Evolutionary conservation across 768 basidiomycete genomes (phyloP), one percentile per base, ranked within the genome.

Genomic region (Tylopilus balloui): DNA sequence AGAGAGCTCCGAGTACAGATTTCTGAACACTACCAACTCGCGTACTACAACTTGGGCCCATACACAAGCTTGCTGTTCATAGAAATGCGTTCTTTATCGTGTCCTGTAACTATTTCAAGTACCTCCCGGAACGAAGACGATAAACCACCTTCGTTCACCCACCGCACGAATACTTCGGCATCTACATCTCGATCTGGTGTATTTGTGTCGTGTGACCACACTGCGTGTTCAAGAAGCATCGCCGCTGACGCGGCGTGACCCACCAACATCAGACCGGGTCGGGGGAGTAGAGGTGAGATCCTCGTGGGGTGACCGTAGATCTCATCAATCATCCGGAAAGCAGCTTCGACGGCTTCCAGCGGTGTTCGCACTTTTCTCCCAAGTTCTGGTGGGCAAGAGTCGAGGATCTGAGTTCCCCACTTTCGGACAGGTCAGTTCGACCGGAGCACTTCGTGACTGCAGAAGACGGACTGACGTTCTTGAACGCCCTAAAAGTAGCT

Each of bases 191-290:
- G 56, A 14, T 71, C 67, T 0, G 50, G 69, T 61, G 36, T 42
- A 42, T 42, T 54, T 48, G 28, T 63, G 8, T 37, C 62, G 51
- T 69, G 51, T 1, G 81, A 73, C 86, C 86, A 89, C 11, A 78
- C 62, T 0, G 82, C 78, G 40, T 90, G 86, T 60, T 89, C 86
- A 11, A 89, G 70, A 23, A 88, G 74, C 59, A 77, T 79, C 2
- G 76, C 46, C 9, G 74, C 70, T 1, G 83, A 78, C 0, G 83
- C 70, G 25, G 79, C 54, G 38, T 78, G 73, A 1, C 80, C 83
- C 27, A 81, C 68, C 3, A 86, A 69, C 55, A 81, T 73, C 21
- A 90, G 68, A 2, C 80, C 76, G 0, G 82, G 77, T 3, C 80
- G 78, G 0, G 79, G 71, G 15, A 83, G 58, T 1, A 84, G 66